Conservation (phyloP, 1,284 basidiomycete species). For the Malassezia dermatis region DNA sequence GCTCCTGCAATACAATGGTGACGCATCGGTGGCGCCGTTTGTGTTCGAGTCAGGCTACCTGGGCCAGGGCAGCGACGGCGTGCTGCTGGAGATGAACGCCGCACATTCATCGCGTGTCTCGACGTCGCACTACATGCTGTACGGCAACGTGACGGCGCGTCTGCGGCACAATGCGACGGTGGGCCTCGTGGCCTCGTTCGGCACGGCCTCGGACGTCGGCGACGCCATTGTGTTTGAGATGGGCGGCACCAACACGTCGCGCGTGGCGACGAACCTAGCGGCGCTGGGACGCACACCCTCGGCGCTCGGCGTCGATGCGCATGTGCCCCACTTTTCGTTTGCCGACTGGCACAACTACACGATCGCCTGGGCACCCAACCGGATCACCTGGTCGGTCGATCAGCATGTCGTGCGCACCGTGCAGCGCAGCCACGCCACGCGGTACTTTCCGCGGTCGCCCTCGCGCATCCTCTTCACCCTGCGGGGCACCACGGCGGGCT, state of each 20-base stretch:
- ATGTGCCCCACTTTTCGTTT: slow-evolving; percentile 15
- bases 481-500: slow-evolving; percentile 30
- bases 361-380: slow-evolving; percentile 30
- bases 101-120: slow-evolving; percentile 30
- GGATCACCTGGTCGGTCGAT: slow-evolving; percentile 35
- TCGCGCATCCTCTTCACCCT: slow-evolving; percentile 31
- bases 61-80: slow-evolving; percentile 33
- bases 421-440: slow-evolving; percentile 16
- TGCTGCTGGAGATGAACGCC: slow-evolving; percentile 30
- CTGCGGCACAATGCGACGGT: slow-evolving; percentile 27
- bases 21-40: slow-evolving; percentile 23
- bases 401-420: slow-evolving; percentile 27
- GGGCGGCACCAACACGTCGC: slow-evolving; percentile 18
- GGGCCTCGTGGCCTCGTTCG: slow-evolving; percentile 37
- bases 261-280: slow-evolving; percentile 29
- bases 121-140: slow-evolving; percentile 38
- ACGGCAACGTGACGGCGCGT: slow-evolving; percentile 30
- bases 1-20: slow-evolving; percentile 34
- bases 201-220: slow-evolving; percentile 28
- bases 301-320: slow-evolving; percentile 5
- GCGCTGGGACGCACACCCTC: slow-evolving; percentile 14
- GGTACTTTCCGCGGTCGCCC: slow-evolving; percentile 30
- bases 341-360: slow-evolving; percentile 33
- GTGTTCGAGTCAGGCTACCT: slow-evolving; percentile 36
- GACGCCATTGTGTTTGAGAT: slow-evolving; percentile 40